phyloP scores from a whole-genome alignment of 495 filamentous ascomycete genomes.

The Penicillium dipodomyicola region DNA sequence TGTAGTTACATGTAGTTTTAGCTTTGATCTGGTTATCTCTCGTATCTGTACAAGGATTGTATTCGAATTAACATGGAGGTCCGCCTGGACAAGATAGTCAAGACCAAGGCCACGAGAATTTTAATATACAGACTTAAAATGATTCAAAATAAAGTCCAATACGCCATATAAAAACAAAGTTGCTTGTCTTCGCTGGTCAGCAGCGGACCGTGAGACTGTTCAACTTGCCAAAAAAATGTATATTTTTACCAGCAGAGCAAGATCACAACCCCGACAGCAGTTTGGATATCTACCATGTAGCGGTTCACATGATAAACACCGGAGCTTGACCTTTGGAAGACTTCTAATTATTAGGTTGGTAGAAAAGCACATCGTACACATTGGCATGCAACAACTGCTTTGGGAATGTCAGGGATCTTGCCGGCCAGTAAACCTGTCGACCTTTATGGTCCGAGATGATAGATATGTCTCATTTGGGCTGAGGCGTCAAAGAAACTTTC shows the following conservation, averaged over 20 bases:
- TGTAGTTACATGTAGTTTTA: not conserved
- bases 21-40: not conserved
- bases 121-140: not conserved
- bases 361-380: not conserved
- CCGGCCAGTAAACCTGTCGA: not conserved
- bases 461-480: not conserved
- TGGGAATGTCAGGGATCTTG: not conserved
- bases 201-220: not conserved
- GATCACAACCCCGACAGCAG: not conserved
- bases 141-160: not conserved
- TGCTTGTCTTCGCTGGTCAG: not conserved
- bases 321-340: not conserved
- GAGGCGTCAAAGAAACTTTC: constrained; percentile 7
- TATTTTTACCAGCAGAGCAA: not conserved
- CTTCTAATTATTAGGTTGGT: not conserved
- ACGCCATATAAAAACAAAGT: not conserved
- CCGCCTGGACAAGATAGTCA: not conserved
- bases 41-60: not conserved
- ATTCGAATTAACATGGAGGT: not conserved
- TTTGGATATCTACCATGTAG: not conserved
- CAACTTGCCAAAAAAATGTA: not conserved
- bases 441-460: not conserved
- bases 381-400: not conserved
- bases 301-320: not conserved
- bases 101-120: not conserved